These are phyloP conservation scores for Acephala macrosclerotiorum DNA, from an alignment of 2,329 filamentous ascomycete genomes.

Conservation along the genomic window DNA sequence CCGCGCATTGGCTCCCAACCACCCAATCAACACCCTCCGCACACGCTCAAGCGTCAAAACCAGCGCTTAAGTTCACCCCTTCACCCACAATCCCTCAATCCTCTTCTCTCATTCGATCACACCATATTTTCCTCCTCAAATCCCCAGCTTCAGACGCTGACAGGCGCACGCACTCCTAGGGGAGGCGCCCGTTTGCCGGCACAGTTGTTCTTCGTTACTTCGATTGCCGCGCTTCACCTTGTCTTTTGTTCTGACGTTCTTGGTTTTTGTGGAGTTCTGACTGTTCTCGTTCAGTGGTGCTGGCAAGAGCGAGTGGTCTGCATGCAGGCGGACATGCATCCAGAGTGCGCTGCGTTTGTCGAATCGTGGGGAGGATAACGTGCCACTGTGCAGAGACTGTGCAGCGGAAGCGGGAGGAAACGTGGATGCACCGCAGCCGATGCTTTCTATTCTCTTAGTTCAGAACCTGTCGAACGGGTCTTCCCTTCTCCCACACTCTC, in stretches of 20 bases:
- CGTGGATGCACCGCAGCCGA: background rate
- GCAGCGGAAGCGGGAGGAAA: background rate
- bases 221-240: conserved; percentile 1
- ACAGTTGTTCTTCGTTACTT: background rate
- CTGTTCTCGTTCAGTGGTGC: background rate
- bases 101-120: background rate
- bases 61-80: background rate
- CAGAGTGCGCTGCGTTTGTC: background rate
- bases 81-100: background rate
- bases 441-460: background rate
- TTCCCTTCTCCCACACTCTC: background rate
- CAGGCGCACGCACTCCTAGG: conserved; percentile 8
- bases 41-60: conserved; percentile 6
- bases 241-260: background rate
- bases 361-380: background rate
- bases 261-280: background rate
- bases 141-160: conserved; percentile 3
- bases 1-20: background rate
- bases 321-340: background rate
- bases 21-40: background rate
- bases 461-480: no score
- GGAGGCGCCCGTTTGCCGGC: background rate
- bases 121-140: background rate
- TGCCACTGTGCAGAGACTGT: conserved; percentile 1
- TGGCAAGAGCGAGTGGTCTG: background rate